Evolutionary conservation across 257 asterid genomes (phyloP), one percentile per base, ranked within the genome.

Genomic region (Jacaranda mimosifolia): DNA sequence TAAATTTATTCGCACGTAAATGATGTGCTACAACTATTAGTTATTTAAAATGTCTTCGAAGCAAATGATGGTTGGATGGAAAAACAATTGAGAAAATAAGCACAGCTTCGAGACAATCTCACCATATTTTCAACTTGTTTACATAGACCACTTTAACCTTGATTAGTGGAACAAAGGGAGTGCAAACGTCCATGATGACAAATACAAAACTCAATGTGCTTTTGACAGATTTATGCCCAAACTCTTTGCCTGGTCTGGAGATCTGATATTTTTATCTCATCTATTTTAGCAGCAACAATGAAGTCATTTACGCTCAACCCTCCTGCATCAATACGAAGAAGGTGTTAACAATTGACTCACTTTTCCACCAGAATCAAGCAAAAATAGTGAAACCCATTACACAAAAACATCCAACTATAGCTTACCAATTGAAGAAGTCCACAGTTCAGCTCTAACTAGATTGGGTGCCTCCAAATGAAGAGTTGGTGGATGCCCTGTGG

Each of bases 271-370:
- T 90, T 90, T n/a, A 94, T 83, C 76, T 73, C 79, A 77, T 94
- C 99, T 26, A 94, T 91, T 74, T 87, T 94, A 70, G 97, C 91
- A 62, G 97, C 97, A 74, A 94, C 89, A 32, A 92, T 95, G 88
- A 95, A 95, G 82, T 92, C 97, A 68, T 95, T 95, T 17, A 86
- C 36, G 93, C 91, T 91, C 81, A 95, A 77, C 18, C 98, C 98
- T 65, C 97, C 98, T 94, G 90, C 92, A 83, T 48, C 45, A 57
- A 76, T 17, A 39, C 13, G 0, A 14, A 3, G 18, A n/a, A n/a
- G 5, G 6, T 13, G 14, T 13, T 7, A 42, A 42, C 6, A 4
- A 8, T 42, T 42, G 9, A 42, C 46, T 4, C 46, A 8, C 46
- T 36, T 17, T 5, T 6, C 35, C 46, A 72, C 19, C 6, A 63